Base-by-base conservation (phyloP, 2,329 filamentous ascomycete species). In the Claviceps pazoutovae region DNA sequence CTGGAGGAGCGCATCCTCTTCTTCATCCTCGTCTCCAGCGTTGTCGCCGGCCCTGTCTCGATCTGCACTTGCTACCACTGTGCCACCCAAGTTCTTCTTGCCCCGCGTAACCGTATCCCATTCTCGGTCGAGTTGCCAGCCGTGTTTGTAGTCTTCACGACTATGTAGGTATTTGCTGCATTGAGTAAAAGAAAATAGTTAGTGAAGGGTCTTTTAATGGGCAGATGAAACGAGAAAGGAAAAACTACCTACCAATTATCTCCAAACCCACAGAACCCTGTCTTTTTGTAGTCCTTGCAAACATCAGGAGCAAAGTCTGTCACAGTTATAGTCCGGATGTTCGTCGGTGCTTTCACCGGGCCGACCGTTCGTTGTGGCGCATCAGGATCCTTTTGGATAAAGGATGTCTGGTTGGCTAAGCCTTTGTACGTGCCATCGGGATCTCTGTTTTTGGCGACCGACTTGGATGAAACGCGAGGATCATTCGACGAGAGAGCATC, bases 71-170 rank as follows among this genome's bases (percentile, higher is more conserved):
- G 80, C 77, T 2, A 85, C 72, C 0, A 80, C 68, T 2, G 79
- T 86, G 6, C 82, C 83, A 5, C 70, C 73, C 0, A 77, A 58
- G 45, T 78, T 74, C 62, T 80, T 83, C 66, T 81, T 83, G 48
- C 78, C 85, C 61, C 86, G 90, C 6, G 82, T 86, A 2, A 83
- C 81, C 38, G 80, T 84, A 64, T 98, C 93, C 93, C 93, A 98
- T 48, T 97, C 91, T 50, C 79, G 78, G 66, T 98, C 93, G 4
- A 98, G 75, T 65, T 97, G 88, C 93, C 93, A 98, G 2, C 93
- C 93, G 64, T 90, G 85, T 60, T 91, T 88, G 63, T 88, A 85
- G 66, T 88, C 85, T 60, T 87, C 83, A 53, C 87, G 74, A 5
- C 80, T 80, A 61, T 93, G 87, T 0, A 88, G 62, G 62, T 83